Base-by-base conservation (phyloP, 257 asterid genomes). In the Solanum chilense region DNA sequence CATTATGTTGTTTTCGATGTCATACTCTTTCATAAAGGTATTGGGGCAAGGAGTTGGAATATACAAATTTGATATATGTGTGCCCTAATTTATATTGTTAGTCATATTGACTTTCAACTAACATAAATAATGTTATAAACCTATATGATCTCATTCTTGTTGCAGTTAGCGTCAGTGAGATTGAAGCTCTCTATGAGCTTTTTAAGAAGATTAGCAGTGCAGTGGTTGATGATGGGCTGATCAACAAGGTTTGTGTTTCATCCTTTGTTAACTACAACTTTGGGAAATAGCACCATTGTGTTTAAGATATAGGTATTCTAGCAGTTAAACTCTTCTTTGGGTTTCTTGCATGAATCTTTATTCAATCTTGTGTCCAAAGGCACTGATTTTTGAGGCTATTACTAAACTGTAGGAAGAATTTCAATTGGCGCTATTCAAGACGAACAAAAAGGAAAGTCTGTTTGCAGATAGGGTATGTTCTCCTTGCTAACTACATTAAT, bases 101-200 rank as follows among this genome's bases (percentile, higher is more conserved):
- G 23, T 44, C 14, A 12, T 45, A 78, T 76, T 78, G 66, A 27
- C 41, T 8, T 45, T 45, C 42, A 27, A 16, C 84, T 78, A 27
- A 9, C 9, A 4, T 44, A 78, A 25, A 45, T 78, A 15, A 7
- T 10, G 66, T 45, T 45, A 39, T 78, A 18, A 45, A 47, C 29
- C 20, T 80, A 20, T 80, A 29, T 29, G 29, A 10, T 80, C 42
- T 80, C 15, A 27, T 80, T 80, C 84, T 45, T 80, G 18, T 49
- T 90, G 93, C 97, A 95, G 98, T 96, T 88, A 92, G 96, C 85
- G 98, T 96, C 82, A 96, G 96, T 73, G 98, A 96, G 90, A 91
- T 96, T 80, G 98, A 96, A 91, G 99, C 99, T 15, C 89, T 96
- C 87, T 94, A 96, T 83, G 98, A 94, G 86, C 91, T 96, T 85